phyloP scores from a whole-genome alignment of 352 stramenopile species.

The Pythium scleroteichum region DNA sequence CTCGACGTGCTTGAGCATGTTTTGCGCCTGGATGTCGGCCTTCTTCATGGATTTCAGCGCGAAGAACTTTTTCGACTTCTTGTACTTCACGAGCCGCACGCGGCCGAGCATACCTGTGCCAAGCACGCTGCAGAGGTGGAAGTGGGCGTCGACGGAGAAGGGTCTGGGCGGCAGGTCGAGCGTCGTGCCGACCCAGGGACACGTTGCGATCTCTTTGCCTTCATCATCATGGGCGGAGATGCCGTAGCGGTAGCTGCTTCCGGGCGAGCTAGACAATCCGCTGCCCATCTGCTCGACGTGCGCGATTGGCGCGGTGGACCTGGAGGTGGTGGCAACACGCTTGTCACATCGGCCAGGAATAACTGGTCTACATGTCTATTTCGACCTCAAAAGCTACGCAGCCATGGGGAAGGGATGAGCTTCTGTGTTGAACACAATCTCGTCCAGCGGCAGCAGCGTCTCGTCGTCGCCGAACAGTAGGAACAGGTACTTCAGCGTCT shows the following conservation, averaged over 20 bases:
- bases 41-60: conserved; percentile 81
- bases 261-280: conserved; percentile 6
- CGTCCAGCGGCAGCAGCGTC: conserved; percentile 70
- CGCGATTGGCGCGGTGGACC: neutral
- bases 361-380: conserved; percentile 1
- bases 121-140: conserved; percentile 54
- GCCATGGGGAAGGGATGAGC: conserved; percentile 79
- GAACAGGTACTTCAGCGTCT: conserved; percentile 95
- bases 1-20: conserved; percentile 61
- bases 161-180: conserved; percentile 59
- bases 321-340: too few relatives aligned
- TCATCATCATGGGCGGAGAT: neutral
- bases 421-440: conserved; percentile 91
- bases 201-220: neutral
- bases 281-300: conserved; percentile 24
- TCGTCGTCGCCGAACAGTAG: conserved; percentile 86
- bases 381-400: neutral
- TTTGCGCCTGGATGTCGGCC: conserved; percentile 49
- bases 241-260: conserved; percentile 21
- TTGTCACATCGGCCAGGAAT: too few relatives aligned
- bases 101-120: conserved; percentile 76
- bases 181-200: conserved; percentile 51
- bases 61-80: conserved; percentile 58
- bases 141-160: conserved; percentile 57
- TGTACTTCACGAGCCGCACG: conserved; percentile 65